These are phyloP conservation scores for Acacia pycnantha DNA, from an alignment of 331 rosid genomes.

Conservation along the genomic window DNA sequence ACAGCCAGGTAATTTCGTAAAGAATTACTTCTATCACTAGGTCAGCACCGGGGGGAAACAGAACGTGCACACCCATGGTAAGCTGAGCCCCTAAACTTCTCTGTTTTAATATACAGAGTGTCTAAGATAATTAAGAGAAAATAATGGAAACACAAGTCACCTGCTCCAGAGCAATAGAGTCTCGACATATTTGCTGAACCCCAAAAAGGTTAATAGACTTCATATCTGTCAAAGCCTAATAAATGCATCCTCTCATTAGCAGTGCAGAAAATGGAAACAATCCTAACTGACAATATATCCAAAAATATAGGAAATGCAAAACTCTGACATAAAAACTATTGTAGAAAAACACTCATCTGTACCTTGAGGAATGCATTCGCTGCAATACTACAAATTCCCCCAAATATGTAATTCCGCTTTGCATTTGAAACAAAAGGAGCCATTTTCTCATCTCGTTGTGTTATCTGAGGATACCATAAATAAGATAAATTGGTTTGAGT, in stretches of 20 bases:
- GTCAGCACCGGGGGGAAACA: background rate
- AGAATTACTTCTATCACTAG: background rate
- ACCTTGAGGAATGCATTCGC: conserved; percentile 85
- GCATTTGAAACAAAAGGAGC: conserved; percentile 82
- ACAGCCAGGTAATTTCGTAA: background rate
- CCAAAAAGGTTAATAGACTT: conserved; percentile 93
- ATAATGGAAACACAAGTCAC: conserved; percentile 34
- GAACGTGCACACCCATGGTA: background rate
- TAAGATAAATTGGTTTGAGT: conserved; percentile 23
- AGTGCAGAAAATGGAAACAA: conserved; percentile 29
- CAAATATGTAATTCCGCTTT: conserved; percentile 90
- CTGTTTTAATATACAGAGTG: background rate
- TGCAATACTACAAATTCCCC: conserved; percentile 95
- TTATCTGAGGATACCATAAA: conserved; percentile 63
- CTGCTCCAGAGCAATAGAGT: conserved; percentile 97
- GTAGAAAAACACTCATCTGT: conserved; percentile 2
- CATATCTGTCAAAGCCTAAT: conserved; percentile 90
- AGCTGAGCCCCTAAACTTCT: background rate
- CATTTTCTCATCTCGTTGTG: conserved; percentile 94
- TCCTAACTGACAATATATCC: conserved; percentile 15
- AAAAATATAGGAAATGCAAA: conserved; percentile 19
- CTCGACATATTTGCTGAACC: conserved; percentile 98
- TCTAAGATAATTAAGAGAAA: background rate
- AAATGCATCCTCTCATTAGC: conserved; percentile 36
- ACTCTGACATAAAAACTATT: background rate